A percentile compares a stretch with the other conserved stretches of the same genome.
phyloP scores from a whole-genome alignment of 2,329 filamentous ascomycete species.

The Fusarium nelsonii region DNA sequence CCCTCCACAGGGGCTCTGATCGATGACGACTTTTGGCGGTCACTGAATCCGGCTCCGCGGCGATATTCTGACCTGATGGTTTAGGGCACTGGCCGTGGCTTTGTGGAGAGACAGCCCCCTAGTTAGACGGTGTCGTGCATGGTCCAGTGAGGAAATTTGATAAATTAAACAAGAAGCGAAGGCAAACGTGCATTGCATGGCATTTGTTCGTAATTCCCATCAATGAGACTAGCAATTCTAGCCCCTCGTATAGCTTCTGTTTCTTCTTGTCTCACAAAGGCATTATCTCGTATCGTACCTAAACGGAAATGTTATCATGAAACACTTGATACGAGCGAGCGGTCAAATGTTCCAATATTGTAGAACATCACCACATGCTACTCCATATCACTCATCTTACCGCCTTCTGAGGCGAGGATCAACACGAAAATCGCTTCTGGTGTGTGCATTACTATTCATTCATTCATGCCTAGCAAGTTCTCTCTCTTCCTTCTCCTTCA shows the following conservation, averaged over 20 bases:
- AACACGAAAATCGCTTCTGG: slow-evolving; percentile 24
- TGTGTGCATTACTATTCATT: slow-evolving; percentile 1
- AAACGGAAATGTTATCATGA: background rate
- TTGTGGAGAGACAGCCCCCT: slow-evolving; percentile 14
- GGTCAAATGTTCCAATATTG: background rate
- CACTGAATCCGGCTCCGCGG: slow-evolving; percentile 30
- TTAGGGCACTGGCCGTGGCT: slow-evolving; percentile 6
- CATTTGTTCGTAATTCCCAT: slow-evolving; percentile 25
- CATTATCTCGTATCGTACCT: background rate
- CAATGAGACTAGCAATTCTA: slow-evolving; percentile 21
- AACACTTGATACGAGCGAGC: slow-evolving; percentile 5
- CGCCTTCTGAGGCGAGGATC: slow-evolving; percentile 26
- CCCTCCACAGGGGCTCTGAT: slow-evolving; percentile 8
- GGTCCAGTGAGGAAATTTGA: background rate
- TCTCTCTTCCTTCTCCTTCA: slow-evolving; percentile 12
- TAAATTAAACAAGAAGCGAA: background rate
- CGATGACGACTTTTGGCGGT: slow-evolving; percentile 36
- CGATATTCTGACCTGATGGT: slow-evolving; percentile 10
- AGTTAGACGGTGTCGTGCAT: background rate
- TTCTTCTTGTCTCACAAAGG: background rate
- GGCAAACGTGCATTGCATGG: slow-evolving; percentile 7
- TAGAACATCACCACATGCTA: slow-evolving; percentile 28
- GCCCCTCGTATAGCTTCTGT: slow-evolving; percentile 6
- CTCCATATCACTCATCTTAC: slow-evolving; percentile 12
- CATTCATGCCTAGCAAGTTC: slow-evolving; percentile 4